A percentile compares a stretch with the other conserved stretches of the same genome.
Evolutionary conservation across 495 filamentous ascomycete species (phyloP).

Genomic region (Geopyxis carbonaria): DNA sequence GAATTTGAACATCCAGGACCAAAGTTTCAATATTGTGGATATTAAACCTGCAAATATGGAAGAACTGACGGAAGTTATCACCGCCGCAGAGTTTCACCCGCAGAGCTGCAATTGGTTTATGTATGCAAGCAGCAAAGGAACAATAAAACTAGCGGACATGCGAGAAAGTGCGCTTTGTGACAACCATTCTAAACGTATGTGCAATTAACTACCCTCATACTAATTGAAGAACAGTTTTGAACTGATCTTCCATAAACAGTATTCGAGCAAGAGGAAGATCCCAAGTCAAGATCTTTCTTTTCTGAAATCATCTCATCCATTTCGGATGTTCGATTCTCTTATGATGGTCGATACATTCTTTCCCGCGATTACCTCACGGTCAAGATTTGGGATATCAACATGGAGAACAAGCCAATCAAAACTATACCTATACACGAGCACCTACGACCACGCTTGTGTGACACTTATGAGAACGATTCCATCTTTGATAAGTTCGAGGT

Average conservation of each 20-base stretch:
- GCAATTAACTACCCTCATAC: not conserved
- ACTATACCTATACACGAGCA: slow-evolving; percentile 98
- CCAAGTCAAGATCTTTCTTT: slow-evolving; percentile 96
- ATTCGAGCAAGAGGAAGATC: slow-evolving; percentile 98
- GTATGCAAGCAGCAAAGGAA: slow-evolving; percentile 98
- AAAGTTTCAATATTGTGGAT: slow-evolving; percentile 99
- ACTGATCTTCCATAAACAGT: slow-evolving; percentile 35
- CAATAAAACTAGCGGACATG: slow-evolving; percentile 98
- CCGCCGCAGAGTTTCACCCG: slow-evolving; percentile 93
- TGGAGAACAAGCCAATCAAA: slow-evolving; percentile 92
- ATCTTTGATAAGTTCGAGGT: slow-evolving; percentile 99
- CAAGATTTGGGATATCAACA: slow-evolving; percentile 99
- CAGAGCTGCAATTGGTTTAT: slow-evolving; percentile 99
- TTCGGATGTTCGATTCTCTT: slow-evolving; percentile 92
- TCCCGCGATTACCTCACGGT: slow-evolving; percentile 96
- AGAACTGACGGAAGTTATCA: slow-evolving; percentile 96
- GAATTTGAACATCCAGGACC: slow-evolving; percentile 98
- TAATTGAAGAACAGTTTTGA: not conserved
- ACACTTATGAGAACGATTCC: slow-evolving; percentile 97
- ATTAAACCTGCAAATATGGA: slow-evolving; percentile 99
- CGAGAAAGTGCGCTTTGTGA: slow-evolving; percentile 89
- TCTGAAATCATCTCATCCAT: slow-evolving; percentile 99
- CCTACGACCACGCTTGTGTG: slow-evolving; percentile 80
- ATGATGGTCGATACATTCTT: slow-evolving; percentile 90
- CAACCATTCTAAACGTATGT: slow-evolving; percentile 82